Evolutionary conservation across 768 basidiomycete species (phyloP).

Genomic region (Leccinum variicolor): DNA sequence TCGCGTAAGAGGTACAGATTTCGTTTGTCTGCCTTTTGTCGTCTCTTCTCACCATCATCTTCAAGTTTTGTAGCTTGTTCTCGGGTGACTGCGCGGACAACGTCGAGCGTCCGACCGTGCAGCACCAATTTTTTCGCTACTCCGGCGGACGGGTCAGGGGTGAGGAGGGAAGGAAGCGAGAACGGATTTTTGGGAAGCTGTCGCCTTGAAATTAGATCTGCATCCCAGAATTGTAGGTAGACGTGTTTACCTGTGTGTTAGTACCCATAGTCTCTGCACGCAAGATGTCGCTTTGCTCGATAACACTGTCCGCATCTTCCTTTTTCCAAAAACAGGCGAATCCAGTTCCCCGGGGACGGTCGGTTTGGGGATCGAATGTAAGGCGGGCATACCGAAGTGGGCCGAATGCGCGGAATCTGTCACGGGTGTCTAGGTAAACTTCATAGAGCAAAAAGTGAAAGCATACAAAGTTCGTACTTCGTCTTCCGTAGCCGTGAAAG

Average conservation of each 20-base stretch:
- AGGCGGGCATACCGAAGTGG: slow-evolving; percentile 91
- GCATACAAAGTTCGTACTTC: slow-evolving; percentile 82
- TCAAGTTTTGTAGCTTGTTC: slow-evolving; percentile 86
- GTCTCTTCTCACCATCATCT: slow-evolving; percentile 79
- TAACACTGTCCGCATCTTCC: slow-evolving; percentile 81
- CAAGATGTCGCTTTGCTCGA: slow-evolving; percentile 75
- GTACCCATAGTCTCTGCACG: slow-evolving; percentile 59
- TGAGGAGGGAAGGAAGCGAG: slow-evolving; percentile 82
- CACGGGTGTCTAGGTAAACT: slow-evolving; percentile 1
- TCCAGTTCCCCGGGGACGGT: slow-evolving; percentile 89
- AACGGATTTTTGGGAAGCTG: slow-evolving; percentile 82
- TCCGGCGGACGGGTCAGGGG: slow-evolving; percentile 87
- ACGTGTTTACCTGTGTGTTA: slow-evolving; percentile 26
- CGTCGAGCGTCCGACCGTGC: slow-evolving; percentile 90
- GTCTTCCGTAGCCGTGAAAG: slow-evolving; percentile 90
- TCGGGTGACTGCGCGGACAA: slow-evolving; percentile 84
- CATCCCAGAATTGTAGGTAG: slow-evolving; percentile 10
- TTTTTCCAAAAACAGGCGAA: slow-evolving; percentile 98
- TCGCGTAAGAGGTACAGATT: slow-evolving; percentile 95
- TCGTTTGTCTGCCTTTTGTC: slow-evolving; percentile 90
- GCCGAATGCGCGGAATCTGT: slow-evolving; percentile 83
- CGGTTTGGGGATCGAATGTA: slow-evolving; percentile 77
- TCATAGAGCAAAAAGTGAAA: neutral
- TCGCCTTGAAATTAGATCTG: neutral
- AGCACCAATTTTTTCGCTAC: slow-evolving; percentile 81